phyloP scores from a whole-genome alignment of 257 asterid species.

The Solanum piurae region DNA sequence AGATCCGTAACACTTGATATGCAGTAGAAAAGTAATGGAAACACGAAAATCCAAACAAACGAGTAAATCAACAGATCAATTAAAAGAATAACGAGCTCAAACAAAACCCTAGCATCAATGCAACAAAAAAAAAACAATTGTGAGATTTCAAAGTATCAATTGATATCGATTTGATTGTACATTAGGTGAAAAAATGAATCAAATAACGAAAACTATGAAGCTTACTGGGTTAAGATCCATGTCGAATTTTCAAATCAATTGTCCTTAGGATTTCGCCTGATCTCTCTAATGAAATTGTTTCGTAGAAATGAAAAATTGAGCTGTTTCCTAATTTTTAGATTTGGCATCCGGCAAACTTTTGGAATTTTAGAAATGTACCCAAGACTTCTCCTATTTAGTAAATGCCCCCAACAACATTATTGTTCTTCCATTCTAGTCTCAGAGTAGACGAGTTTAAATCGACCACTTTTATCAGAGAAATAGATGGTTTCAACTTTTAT shows the following conservation, averaged over 20 bases:
- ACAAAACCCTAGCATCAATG: background rate
- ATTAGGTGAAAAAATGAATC: background rate
- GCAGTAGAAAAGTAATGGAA: background rate
- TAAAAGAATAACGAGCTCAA: background rate
- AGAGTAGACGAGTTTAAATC: background rate
- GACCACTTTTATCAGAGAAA: background rate
- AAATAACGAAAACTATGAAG: background rate
- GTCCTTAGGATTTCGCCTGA: background rate
- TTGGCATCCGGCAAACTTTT: background rate
- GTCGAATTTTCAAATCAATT: background rate
- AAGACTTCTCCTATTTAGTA: background rate
- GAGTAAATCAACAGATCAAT: background rate
- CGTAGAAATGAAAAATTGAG: background rate
- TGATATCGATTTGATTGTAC: background rate
- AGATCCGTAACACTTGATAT: background rate
- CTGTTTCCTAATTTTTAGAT: background rate
- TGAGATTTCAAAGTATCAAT: background rate
- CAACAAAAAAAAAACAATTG: background rate
- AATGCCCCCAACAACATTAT: background rate
- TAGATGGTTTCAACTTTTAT: background rate
- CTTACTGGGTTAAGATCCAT: conserved; percentile 21
- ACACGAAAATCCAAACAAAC: background rate
- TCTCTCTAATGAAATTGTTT: background rate
- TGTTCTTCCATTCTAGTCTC: background rate
- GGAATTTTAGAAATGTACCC: background rate